Conservation (phyloP, 225 moss, liverwort and hornwort species). For the Lunularia cruciata region DNA sequence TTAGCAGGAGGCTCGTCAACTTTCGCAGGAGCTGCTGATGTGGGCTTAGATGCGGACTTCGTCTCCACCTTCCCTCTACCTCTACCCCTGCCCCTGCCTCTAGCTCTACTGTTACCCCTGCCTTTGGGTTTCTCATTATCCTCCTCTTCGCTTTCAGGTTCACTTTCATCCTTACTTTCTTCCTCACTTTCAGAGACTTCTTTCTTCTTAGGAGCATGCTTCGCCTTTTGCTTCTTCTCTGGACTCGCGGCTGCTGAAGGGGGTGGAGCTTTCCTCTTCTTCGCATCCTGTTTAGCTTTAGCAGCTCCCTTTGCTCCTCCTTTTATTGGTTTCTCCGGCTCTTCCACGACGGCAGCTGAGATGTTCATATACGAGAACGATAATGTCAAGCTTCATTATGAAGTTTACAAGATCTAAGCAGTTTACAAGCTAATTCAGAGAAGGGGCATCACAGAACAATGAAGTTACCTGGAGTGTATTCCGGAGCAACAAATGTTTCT, state of each 20-base stretch:
- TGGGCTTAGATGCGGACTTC: slow-evolving; percentile 14
- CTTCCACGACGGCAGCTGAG: slow-evolving; percentile 39
- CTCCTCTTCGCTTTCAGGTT: slow-evolving; percentile 48
- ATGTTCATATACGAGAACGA: neutral
- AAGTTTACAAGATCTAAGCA: neutral
- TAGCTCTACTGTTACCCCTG: slow-evolving; percentile 58
- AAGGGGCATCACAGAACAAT: neutral
- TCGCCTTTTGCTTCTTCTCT: slow-evolving; percentile 52
- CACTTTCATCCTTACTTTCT: slow-evolving; percentile 42
- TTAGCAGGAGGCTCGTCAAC: slow-evolving; percentile 20
- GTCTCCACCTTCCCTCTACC: slow-evolving; percentile 19
- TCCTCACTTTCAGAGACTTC: slow-evolving; percentile 55
- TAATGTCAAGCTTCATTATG: too few relatives aligned
- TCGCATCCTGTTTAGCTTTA: slow-evolving; percentile 35
- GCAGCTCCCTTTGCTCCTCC: slow-evolving; percentile 35
- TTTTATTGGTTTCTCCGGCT: slow-evolving; percentile 40
- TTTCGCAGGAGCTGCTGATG: slow-evolving; percentile 16
- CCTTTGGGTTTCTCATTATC: slow-evolving; percentile 50
- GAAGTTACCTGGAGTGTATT: slow-evolving; percentile 18
- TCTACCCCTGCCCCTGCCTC: slow-evolving; percentile 53
- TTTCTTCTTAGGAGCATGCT: slow-evolving; percentile 58
- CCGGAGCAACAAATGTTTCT: neutral
- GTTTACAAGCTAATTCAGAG: neutral
- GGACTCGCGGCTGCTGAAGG: slow-evolving; percentile 17
- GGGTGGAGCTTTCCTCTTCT: slow-evolving; percentile 64